phyloP scores from a whole-genome alignment of 371 early-diverging fungal species.

The Phascolomyces articulosus region DNA sequence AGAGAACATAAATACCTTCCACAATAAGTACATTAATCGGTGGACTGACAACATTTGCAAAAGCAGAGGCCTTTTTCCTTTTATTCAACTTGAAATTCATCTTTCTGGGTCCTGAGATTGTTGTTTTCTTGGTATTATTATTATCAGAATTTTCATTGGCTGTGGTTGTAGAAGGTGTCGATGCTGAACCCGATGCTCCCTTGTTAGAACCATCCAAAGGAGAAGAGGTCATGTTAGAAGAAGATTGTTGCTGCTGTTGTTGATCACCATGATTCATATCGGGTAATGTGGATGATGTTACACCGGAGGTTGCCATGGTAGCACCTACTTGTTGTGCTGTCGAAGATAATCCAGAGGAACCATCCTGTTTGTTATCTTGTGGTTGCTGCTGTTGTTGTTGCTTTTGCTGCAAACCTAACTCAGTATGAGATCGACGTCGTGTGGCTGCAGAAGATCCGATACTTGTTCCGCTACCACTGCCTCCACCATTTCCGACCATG shows the following conservation, averaged over 20 bases:
- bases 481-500: constrained; percentile 11
- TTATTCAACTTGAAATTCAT: constrained; percentile 40
- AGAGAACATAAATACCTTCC: constrained; percentile 59
- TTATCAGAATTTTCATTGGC: neutral
- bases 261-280: neutral
- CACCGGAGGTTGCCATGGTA: neutral
- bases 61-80: constrained; percentile 30
- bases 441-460: neutral
- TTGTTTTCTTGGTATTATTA: neutral
- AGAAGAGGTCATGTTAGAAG: neutral
- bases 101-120: constrained; percentile 7
- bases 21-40: constrained; percentile 82
- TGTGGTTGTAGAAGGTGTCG: neutral
- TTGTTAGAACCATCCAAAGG: neutral
- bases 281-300: neutral
- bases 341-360: too few relatives aligned
- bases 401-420: neutral
- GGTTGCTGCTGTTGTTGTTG: neutral
- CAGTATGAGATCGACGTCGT: constrained; percentile 16
- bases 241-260: neutral
- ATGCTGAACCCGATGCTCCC: neutral
- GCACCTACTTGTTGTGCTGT: neutral
- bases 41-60: constrained; percentile 52
- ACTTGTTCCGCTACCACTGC: neutral
- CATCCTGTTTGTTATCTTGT: neutral